Conservation (phyloP, 306 rosid species). For the Lupinus albus region DNA sequence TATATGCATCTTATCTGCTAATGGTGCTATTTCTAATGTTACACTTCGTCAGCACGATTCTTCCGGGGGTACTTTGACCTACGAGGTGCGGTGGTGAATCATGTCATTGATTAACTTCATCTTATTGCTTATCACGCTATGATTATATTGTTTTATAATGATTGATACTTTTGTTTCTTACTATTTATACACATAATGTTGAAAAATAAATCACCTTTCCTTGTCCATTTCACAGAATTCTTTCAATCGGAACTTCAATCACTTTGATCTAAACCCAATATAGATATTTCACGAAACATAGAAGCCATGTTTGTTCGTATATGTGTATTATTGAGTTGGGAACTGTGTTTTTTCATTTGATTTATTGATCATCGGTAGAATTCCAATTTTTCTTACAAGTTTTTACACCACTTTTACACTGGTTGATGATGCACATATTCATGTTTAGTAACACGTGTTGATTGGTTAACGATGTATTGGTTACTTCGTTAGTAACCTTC, state of each 20-base stretch:
- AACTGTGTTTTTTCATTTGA: background rate
- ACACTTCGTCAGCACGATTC: constrained; percentile 81
- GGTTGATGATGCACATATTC: no score
- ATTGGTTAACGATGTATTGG: no score
- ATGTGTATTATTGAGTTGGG: background rate
- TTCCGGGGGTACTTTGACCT: constrained; percentile 69
- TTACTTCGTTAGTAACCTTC: no score
- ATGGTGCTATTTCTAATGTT: constrained; percentile 73
- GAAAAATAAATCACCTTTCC: no score
- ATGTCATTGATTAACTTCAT: constrained; percentile 21
- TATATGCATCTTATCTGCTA: constrained; percentile 77
- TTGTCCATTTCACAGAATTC: no score
- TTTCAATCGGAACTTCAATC: background rate
- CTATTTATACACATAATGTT: background rate
- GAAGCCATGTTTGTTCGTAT: background rate
- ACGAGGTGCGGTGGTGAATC: constrained; percentile 60
- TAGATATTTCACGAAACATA: background rate
- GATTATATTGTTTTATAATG: background rate
- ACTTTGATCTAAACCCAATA: background rate
- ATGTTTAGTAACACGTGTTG: no score
- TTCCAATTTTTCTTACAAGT: no score
- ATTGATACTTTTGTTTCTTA: background rate
- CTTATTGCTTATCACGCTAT: background rate
- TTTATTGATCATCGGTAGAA: no score
- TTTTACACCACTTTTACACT: no score